Evolutionary conservation across 257 asterid genomes (phyloP).

Genomic region (Nicotiana otophora): DNA sequence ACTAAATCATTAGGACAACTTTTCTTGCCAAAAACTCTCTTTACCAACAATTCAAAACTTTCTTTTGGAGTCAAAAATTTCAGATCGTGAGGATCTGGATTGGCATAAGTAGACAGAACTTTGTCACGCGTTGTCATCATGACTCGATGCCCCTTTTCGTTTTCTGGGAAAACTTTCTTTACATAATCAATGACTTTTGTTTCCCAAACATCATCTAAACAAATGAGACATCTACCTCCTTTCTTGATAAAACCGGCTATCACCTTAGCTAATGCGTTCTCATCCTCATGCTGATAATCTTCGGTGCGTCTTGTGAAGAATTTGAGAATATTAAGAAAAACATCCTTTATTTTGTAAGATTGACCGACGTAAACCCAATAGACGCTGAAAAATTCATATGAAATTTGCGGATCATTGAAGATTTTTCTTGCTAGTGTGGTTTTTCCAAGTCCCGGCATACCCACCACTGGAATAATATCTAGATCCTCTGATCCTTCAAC

Average conservation of each 20-base stretch:
- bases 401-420: constrained; percentile 12
- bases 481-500: constrained; percentile 10
- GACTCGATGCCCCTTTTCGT: constrained; percentile 22
- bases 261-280: constrained; percentile 3
- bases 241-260: not conserved
- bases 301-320: not conserved
- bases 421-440: constrained; percentile 32
- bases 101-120: constrained; percentile 22
- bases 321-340: constrained; percentile 21
- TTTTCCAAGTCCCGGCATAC: constrained; percentile 40
- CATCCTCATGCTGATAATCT: not conserved
- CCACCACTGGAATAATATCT: constrained; percentile 29
- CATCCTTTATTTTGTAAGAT: not conserved
- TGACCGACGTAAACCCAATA: constrained; percentile 28
- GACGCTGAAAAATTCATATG: constrained; percentile 15
- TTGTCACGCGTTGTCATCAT: constrained; percentile 24
- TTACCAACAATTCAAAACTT: constrained; percentile 31
- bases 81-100: constrained; percentile 22
- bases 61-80: constrained; percentile 18
- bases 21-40: constrained; percentile 28
- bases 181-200: constrained; percentile 22
- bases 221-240: constrained; percentile 20
- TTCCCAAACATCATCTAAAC: constrained; percentile 32
- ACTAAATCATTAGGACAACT: constrained; percentile 18
- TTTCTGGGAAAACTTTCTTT: constrained; percentile 16